Evolutionary conservation across 1,139 yeast species (phyloP).

Genomic region (Waltiozyma sp.): DNA sequence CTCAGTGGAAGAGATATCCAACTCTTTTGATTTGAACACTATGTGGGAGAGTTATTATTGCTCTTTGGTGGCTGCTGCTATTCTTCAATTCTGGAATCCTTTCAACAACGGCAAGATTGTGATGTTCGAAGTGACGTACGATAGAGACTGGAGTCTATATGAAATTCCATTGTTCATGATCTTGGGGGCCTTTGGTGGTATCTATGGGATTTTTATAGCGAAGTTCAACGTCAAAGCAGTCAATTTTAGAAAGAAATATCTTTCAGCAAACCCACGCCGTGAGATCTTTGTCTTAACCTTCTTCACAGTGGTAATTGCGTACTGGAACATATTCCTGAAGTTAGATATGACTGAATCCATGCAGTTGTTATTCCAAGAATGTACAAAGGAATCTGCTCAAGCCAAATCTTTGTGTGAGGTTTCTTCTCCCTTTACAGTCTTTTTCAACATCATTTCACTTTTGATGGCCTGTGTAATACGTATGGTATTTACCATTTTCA

Average conservation of each 20-base stretch:
- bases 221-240: slow-evolving; percentile 72
- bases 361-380: slow-evolving; percentile 83
- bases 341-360: slow-evolving; percentile 93
- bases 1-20: slow-evolving; percentile 49
- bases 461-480: slow-evolving; percentile 65
- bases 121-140: slow-evolving; percentile 79
- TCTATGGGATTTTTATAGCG: slow-evolving; percentile 76
- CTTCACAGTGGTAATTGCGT: slow-evolving; percentile 68
- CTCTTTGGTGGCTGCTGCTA: slow-evolving; percentile 77
- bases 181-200: slow-evolving; percentile 84
- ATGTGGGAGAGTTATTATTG: slow-evolving; percentile 91
- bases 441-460: slow-evolving; percentile 29
- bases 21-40: slow-evolving; percentile 57
- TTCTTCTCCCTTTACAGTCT: neutral
- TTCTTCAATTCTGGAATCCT: slow-evolving; percentile 69
- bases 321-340: slow-evolving; percentile 69
- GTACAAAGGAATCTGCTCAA: slow-evolving; percentile 31
- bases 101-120: slow-evolving; percentile 92
- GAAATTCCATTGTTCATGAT: slow-evolving; percentile 75
- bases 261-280: slow-evolving; percentile 43
- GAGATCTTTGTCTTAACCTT: slow-evolving; percentile 64
- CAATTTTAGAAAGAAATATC: slow-evolving; percentile 62
- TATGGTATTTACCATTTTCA: slow-evolving; percentile 59
- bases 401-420: slow-evolving; percentile 1
- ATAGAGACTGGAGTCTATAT: slow-evolving; percentile 75